phyloP scores from a whole-genome alignment of 257 asterid species.

The Schizonepeta tenuifolia region DNA sequence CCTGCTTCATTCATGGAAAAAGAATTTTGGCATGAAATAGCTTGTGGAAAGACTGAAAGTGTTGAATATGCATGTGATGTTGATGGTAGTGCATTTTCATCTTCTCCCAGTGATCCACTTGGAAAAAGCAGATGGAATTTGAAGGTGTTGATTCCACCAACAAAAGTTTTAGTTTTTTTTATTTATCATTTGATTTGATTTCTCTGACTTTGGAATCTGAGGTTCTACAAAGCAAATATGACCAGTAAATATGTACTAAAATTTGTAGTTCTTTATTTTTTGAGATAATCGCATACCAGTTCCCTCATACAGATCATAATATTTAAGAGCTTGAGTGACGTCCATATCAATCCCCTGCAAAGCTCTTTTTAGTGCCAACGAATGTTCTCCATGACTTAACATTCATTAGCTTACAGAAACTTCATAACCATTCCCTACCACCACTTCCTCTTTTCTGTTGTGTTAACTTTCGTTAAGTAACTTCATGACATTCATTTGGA shows the following conservation, averaged over 20 bases:
- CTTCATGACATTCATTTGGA: not conserved
- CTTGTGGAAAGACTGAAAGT: conserved; percentile 93
- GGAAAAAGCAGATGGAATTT: conserved; percentile 97
- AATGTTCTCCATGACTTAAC: conserved; percentile 10
- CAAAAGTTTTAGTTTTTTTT: conserved; percentile 24
- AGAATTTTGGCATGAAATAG: conserved; percentile 99
- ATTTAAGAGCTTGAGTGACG: not conserved
- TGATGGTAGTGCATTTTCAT: conserved; percentile 99
- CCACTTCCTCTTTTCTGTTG: not conserved
- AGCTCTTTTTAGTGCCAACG: not conserved
- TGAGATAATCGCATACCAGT: not conserved
- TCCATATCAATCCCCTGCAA: conserved; percentile 16
- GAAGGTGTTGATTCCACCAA: conserved; percentile 62
- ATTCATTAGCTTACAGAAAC: conserved; percentile 26
- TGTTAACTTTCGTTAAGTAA: conserved; percentile 1
- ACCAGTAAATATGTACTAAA: not conserved
- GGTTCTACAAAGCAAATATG: conserved; percentile 7
- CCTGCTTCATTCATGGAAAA: conserved; percentile 86
- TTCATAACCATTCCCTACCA: conserved; percentile 12
- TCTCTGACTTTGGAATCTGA: conserved; percentile 10
- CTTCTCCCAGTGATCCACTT: conserved; percentile 81
- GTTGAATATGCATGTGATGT: conserved; percentile 99
- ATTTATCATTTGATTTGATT: conserved; percentile 6
- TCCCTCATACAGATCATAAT: not conserved
- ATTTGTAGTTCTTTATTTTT: conserved; percentile 12